phyloP scores from a whole-genome alignment of 1,139 yeast genomes.

The Nakaseomyces uthaithaninus region DNA sequence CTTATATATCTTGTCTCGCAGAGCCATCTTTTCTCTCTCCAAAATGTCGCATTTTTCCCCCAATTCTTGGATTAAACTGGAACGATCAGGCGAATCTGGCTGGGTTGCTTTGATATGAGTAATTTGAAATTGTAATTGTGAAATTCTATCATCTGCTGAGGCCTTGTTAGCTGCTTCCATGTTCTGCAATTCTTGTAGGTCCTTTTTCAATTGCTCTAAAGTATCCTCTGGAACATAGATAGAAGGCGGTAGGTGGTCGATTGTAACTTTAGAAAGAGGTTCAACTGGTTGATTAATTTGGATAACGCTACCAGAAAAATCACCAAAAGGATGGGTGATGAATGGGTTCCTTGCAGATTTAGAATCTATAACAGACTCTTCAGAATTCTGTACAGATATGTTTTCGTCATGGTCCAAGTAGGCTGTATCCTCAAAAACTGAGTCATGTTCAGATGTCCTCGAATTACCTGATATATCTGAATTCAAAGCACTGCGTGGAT shows the following conservation, averaged over 20 bases:
- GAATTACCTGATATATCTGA: conserved; percentile 4
- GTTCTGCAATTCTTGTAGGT: neutral
- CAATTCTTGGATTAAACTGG: neutral
- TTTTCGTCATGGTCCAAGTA: neutral
- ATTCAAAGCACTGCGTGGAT: conserved; percentile 3
- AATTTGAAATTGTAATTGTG: neutral
- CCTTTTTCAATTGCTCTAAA: neutral
- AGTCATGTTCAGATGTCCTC: conserved; percentile 1
- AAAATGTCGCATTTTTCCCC: conserved; percentile 3
- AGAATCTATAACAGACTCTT: neutral
- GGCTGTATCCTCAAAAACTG: conserved; percentile 3
- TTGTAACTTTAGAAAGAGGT: neutral
- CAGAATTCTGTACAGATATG: neutral
- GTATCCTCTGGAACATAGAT: neutral
- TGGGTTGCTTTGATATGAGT: neutral
- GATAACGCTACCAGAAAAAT: neutral
- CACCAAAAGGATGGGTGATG: neutral
- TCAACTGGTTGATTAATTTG: neutral
- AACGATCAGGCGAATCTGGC: conserved; percentile 2
- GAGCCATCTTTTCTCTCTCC: conserved; percentile 1
- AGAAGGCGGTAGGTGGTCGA: neutral
- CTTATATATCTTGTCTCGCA: conserved; percentile 2
- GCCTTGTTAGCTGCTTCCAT: neutral
- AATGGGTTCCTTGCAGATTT: neutral
- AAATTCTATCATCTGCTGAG: conserved; percentile 2